Percentiles rank a stretch among this genome's conserved stretches.
Evolutionary conservation across 768 basidiomycete species (phyloP).

Genomic region (Tylopilus rubrobrunneus): DNA sequence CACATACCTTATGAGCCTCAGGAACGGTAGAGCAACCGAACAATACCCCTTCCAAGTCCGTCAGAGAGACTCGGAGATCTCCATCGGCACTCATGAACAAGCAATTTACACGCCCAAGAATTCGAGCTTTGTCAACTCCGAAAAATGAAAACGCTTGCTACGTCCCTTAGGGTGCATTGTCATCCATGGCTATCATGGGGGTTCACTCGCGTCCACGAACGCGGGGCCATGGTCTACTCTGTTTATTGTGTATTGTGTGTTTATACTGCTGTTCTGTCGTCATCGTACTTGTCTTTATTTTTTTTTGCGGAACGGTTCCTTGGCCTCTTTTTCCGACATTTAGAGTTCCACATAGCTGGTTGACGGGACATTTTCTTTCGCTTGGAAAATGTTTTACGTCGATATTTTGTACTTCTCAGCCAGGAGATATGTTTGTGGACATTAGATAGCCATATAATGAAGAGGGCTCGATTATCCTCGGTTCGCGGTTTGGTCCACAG

Average conservation of each 20-base stretch:
- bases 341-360: conserved; percentile 4
- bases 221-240: conserved; percentile 12
- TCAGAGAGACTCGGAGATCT: conserved; percentile 30
- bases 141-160: conserved; percentile 18
- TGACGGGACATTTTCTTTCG: conserved; percentile 1
- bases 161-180: not conserved
- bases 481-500: too few species aligned
- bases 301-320: not conserved
- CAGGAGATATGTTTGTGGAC: not conserved
- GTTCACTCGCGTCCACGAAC: conserved; percentile 13
- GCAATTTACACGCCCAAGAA: conserved; percentile 22
- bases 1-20: conserved; percentile 24
- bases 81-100: conserved; percentile 31
- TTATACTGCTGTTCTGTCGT: not conserved
- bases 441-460: not conserved
- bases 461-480: not conserved
- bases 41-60: conserved; percentile 31
- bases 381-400: not conserved
- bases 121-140: conserved; percentile 26
- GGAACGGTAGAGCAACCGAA: not conserved
- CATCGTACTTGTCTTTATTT: not conserved
- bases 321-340: not conserved
- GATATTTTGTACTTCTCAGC: not conserved
- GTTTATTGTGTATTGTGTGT: conserved; percentile 30
- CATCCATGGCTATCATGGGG: conserved; percentile 6